Evolutionary conservation across 352 stramenopile genomes (phyloP), one percentile per base, ranked within the genome.

Genomic region (Phytophthora kernoviae): DNA sequence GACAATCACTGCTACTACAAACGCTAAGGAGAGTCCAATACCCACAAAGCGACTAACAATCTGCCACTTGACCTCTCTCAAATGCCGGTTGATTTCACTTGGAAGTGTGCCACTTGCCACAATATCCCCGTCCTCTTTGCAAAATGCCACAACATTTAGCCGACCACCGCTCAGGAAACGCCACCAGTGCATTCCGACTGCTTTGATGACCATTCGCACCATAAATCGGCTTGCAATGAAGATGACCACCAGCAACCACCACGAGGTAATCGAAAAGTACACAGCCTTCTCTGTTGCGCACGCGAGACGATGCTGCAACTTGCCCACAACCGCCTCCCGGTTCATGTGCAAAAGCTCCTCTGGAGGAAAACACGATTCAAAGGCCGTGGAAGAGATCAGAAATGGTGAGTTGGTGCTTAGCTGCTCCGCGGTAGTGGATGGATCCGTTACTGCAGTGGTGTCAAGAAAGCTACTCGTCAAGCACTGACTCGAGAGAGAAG

Each of bases 211-310:
- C 76, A 88, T 81, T 14, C 67, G 65, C 33, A 68, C 56, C 4
- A 57, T 57, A 18, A 90, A 80, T 6, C 80, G 76, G 50, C 74
- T 80, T 17, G 67, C 59, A 1, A 79, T 22, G 33, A 75, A 68
- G 8, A 88, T 36, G n/a, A 87, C 62, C 8, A 80, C 24, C 14
- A 88, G 27, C 10, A 90, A 67, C 83, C 81, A 89, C 81, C 81
- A 92, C 18, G 75, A 88, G 17, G 79, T 54, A 41, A 74, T 22
- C 8, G 62, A 71, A 48, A 92, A 61, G 51, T 92, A 92, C 21
- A 90, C 47, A n/a, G 62, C 65, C 40, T 79, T 73, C 53, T 92
- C 83, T 14, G 78, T 62, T 18, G 72, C 67, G 44, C 83, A 92
- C 4, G 68, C 48, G 10, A 87, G 76, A 2, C 18, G 49, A 20